Evolutionary conservation across 2,329 filamentous ascomycete genomes (phyloP).

Genomic region (Fulvia fulva): DNA sequence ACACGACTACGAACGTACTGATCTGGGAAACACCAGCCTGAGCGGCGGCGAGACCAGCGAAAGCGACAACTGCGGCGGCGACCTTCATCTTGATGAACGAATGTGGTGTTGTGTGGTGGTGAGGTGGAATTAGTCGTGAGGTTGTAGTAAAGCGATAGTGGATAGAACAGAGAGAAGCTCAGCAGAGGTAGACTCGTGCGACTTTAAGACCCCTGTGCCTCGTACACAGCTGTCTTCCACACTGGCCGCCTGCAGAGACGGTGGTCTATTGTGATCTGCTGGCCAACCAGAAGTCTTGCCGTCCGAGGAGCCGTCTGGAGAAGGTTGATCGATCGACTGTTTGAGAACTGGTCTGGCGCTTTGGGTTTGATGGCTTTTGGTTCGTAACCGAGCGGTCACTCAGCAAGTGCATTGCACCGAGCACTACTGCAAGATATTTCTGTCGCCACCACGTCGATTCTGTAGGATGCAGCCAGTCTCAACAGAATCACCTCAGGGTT

Average conservation of each 20-base stretch:
- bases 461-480: not conserved
- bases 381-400: not conserved
- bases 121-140: not conserved
- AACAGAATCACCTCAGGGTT: not conserved
- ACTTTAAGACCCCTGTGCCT: not conserved
- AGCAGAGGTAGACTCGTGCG: not conserved
- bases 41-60: conserved; percentile 40
- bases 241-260: not conserved
- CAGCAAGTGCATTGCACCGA: not conserved
- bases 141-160: not conserved
- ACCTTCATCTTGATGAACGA: conserved; percentile 66
- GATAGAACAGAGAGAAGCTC: not conserved
- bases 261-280: not conserved
- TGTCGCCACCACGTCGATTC: not conserved
- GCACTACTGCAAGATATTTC: not conserved
- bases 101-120: conserved; percentile 44
- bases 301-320: not conserved
- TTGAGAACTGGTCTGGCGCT: not conserved
- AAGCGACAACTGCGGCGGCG: conserved; percentile 48
- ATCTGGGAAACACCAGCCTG: conserved; percentile 22
- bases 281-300: not conserved
- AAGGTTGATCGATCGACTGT: not conserved
- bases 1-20: conserved; percentile 24
- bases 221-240: not conserved
- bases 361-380: not conserved